Evolutionary conservation across 805 yeast species (phyloP), one percentile per base, ranked within the genome.

Genomic region (Schwanniomyces sp.): DNA sequence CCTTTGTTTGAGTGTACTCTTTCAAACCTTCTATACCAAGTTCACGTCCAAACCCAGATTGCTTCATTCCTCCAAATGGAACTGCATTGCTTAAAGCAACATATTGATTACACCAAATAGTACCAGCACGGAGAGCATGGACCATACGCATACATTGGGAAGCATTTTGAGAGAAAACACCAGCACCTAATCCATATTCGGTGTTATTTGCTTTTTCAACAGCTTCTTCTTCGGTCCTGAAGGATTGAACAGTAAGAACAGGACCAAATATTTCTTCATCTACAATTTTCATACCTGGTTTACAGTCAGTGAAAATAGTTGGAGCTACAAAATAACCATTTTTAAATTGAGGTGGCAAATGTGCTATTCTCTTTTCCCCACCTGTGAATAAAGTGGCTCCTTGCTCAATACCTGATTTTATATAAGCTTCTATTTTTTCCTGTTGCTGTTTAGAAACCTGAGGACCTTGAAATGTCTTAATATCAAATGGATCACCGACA

Each of bases 41-140:
- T 63, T 84, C 89, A 63, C 88, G 78, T 29, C 89, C 89, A 59
- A 81, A 82, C 0, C 89, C 89, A 26, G 85, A 79, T 55, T 81
- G 81, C 54, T 82, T 80, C 40, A 84, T 70, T 46, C 89, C 89
- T 30, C 89, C 76, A 54, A 72, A 72, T 52, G 87, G 86, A 40
- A 82, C 57, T 4, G 84, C 67, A 86, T 78, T 51, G 70, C 91
- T 14, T 88, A 80, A 46, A 88, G 79, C 10, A 79, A 69, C 25
- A 94, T 94, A 10, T 89, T 81, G 67, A 88, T 88, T 48, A 81
- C 83, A 38, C 94, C 94, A 45, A 88, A 78, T 94, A 88, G 88
- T 41, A 95, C 96, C 26, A 77, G 81, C 54, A 88, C 81, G 44
- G 88, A 72, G 25, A 74, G 80, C 65, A 85, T 91, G 29, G 88